Evolutionary conservation across 768 basidiomycete genomes (phyloP).

Genomic region (Austroboletus eburneus): DNA sequence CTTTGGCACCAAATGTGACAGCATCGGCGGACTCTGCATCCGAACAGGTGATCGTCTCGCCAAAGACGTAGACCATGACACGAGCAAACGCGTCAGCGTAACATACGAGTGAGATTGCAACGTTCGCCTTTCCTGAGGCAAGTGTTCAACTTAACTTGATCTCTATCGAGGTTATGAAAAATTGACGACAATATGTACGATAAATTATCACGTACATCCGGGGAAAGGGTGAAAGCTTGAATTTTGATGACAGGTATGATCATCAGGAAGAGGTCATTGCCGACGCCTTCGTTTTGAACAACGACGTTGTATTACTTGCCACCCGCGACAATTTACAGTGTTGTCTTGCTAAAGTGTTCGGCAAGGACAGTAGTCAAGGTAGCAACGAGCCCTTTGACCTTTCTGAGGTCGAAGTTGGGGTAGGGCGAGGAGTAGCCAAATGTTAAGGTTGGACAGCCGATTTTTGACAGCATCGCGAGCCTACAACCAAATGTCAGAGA

Average conservation of each 20-base stretch:
- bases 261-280: slow-evolving; percentile 83
- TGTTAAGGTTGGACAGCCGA: slow-evolving; percentile 66
- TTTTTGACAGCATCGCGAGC: slow-evolving; percentile 65
- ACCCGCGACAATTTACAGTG: slow-evolving; percentile 89
- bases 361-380: slow-evolving; percentile 75
- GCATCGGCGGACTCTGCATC: slow-evolving; percentile 82
- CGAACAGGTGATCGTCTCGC: slow-evolving; percentile 86
- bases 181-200: slow-evolving; percentile 39
- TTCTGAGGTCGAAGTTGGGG: slow-evolving; percentile 74
- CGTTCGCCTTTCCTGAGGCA: slow-evolving; percentile 75
- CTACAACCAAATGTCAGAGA: slow-evolving; percentile 35
- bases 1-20: slow-evolving; percentile 72
- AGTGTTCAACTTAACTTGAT: slow-evolving; percentile 68
- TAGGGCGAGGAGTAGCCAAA: slow-evolving; percentile 80
- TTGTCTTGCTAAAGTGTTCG: slow-evolving; percentile 71
- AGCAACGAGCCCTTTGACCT: slow-evolving; percentile 91
- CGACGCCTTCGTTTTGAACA: slow-evolving; percentile 85
- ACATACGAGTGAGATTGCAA: slow-evolving; percentile 85
- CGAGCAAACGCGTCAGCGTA: slow-evolving; percentile 77
- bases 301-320: slow-evolving; percentile 90
- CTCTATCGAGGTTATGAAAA: slow-evolving; percentile 56
- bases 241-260: slow-evolving; percentile 95
- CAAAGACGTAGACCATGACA: slow-evolving; percentile 93
- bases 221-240: slow-evolving; percentile 49
- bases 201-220: slow-evolving; percentile 57